A percentile compares a stretch with the other conserved stretches of the same genome.
These are phyloP conservation scores for Venturiaceae sp. DNA, from an alignment of 2,329 filamentous ascomycete genomes.

Conservation along the genomic window DNA sequence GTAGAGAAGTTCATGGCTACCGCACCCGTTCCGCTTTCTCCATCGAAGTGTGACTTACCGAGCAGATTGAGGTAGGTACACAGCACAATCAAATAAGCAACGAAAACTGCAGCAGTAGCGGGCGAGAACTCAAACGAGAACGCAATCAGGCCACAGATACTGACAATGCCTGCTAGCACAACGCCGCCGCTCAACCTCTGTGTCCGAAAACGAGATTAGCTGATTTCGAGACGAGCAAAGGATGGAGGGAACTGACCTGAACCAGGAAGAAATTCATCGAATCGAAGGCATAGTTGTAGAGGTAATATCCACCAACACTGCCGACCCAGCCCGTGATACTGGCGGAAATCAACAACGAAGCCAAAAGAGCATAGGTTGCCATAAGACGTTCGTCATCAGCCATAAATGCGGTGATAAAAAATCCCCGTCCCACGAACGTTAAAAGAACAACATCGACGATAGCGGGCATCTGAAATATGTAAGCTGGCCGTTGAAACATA, in stretches of 20 bases:
- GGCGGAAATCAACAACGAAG: neutral
- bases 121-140: neutral
- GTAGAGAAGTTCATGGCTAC: neutral
- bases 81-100: neutral
- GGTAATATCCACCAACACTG: neutral
- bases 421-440: neutral
- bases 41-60: neutral
- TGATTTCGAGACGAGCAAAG: neutral
- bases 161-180: neutral
- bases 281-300: neutral
- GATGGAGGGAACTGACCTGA: neutral
- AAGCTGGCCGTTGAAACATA: no score
- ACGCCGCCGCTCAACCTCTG: neutral
- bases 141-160: neutral
- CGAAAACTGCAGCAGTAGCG: neutral
- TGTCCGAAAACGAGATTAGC: neutral
- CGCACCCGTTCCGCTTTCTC: neutral
- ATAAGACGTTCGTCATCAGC: neutral
- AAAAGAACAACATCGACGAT: neutral
- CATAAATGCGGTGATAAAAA: neutral
- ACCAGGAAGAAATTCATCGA: neutral
- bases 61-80: conserved; percentile 1
- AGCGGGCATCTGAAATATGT: conserved; percentile 18
- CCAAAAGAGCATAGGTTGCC: neutral
- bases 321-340: neutral